Conservation (phyloP, 2,329 filamentous ascomycete genomes). For the Nothopassalora personata region DNA sequence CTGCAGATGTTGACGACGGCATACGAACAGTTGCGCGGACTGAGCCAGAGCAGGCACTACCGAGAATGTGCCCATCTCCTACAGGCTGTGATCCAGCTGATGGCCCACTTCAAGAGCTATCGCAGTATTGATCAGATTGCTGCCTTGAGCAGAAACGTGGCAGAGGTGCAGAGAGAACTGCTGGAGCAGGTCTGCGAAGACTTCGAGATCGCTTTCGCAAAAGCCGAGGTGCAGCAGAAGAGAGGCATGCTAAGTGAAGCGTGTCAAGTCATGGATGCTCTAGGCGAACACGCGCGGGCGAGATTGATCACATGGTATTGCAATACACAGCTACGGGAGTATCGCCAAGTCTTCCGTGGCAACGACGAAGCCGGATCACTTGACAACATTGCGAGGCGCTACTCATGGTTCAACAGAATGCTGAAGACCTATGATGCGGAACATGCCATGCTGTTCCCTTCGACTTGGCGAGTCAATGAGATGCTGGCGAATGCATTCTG, state of each 20-base stretch:
- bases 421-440: conserved; percentile 94
- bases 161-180: conserved; percentile 85
- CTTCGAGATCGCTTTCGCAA: conserved; percentile 92
- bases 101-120: conserved; percentile 98
- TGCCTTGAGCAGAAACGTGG: conserved; percentile 82
- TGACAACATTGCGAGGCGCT: conserved; percentile 92
- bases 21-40: conserved; percentile 86
- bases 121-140: conserved; percentile 97
- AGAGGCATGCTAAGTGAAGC: conserved; percentile 73
- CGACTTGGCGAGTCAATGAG: conserved; percentile 85
- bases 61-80: conserved; percentile 88
- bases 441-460: conserved; percentile 80
- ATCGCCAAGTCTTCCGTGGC: conserved; percentile 88
- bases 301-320: conserved; percentile 93
- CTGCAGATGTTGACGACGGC: conserved; percentile 98
- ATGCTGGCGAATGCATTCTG: conserved; percentile 87
- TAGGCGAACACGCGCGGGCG: conserved; percentile 79
- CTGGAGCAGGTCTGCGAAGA: conserved; percentile 98
- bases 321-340: conserved; percentile 93
- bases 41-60: conserved; percentile 84
- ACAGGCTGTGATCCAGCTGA: conserved; percentile 92
- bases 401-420: conserved; percentile 95
- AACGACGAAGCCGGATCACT: conserved; percentile 94
- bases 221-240: conserved; percentile 69
- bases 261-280: conserved; percentile 87